phyloP scores from a whole-genome alignment of 208 protist genomes.

The Acanthamoeba castellanii region DNA sequence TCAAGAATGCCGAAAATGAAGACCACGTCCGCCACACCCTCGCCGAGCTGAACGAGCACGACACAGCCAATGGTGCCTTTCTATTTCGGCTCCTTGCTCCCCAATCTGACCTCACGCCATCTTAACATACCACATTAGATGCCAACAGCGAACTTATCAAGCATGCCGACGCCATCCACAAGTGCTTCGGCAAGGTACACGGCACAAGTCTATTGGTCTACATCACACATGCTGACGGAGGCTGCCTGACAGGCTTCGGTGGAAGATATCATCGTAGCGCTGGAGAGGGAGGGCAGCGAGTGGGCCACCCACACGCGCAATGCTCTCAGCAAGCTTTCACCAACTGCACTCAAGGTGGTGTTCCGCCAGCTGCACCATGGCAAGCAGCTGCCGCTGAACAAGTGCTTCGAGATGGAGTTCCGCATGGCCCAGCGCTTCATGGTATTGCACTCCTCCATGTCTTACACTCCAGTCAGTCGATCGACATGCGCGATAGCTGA shows the following conservation, averaged over 20 bases:
- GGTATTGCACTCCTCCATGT: neutral
- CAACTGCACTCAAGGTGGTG: slow-evolving; percentile 77
- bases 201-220: neutral
- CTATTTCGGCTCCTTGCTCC: neutral
- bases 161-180: slow-evolving; percentile 14
- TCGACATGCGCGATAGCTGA: neutral
- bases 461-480: neutral
- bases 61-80: neutral
- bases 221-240: neutral
- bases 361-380: slow-evolving; percentile 77
- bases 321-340: slow-evolving; percentile 73
- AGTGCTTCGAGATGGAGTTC: slow-evolving; percentile 83
- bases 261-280: slow-evolving; percentile 72
- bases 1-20: slow-evolving; percentile 25
- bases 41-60: slow-evolving; percentile 26
- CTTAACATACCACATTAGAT: neutral
- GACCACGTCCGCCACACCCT: neutral
- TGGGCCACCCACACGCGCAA: slow-evolving; percentile 74
- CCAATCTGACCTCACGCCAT: neutral
- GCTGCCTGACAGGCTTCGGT: slow-evolving; percentile 52
- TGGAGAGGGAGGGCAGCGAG: slow-evolving; percentile 71
- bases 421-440: slow-evolving; percentile 82
- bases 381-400: neutral
- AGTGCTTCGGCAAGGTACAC: slow-evolving; percentile 46
- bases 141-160: slow-evolving; percentile 17